phyloP scores from a whole-genome alignment of 805 yeast species.

The Myxozyma melibiosi region DNA sequence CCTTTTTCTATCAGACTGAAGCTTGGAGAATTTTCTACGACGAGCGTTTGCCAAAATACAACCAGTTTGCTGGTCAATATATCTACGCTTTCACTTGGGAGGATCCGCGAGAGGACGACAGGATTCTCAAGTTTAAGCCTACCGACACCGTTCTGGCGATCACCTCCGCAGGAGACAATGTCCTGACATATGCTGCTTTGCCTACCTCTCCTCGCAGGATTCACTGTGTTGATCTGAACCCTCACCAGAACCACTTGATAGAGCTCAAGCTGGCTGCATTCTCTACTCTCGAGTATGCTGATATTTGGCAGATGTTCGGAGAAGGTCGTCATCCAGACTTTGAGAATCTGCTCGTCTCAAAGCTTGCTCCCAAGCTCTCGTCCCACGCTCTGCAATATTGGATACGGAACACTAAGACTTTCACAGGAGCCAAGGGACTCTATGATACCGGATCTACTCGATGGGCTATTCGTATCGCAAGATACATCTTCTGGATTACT shows the following conservation, averaged over 20 bases:
- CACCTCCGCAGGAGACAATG: slow-evolving; percentile 85
- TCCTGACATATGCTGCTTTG: slow-evolving; percentile 70
- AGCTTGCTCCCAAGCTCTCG: slow-evolving; percentile 69
- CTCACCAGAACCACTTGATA: slow-evolving; percentile 76
- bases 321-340: slow-evolving; percentile 64
- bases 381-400: slow-evolving; percentile 82
- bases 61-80: slow-evolving; percentile 75
- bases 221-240: slow-evolving; percentile 85
- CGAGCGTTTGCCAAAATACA: slow-evolving; percentile 65
- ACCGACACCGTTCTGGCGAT: slow-evolving; percentile 78
- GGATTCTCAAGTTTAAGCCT: slow-evolving; percentile 60
- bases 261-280: slow-evolving; percentile 78
- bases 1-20: slow-evolving; percentile 75
- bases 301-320: slow-evolving; percentile 77
- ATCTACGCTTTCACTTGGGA: slow-evolving; percentile 92
- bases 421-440: slow-evolving; percentile 61
- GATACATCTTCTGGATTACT: slow-evolving; percentile 57
- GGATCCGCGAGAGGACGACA: slow-evolving; percentile 80
- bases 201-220: slow-evolving; percentile 73
- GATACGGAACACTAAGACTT: slow-evolving; percentile 66
- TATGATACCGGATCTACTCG: slow-evolving; percentile 83
- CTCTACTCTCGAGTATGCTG: slow-evolving; percentile 56
- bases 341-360: slow-evolving; percentile 53
- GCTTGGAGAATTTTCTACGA: slow-evolving; percentile 81
- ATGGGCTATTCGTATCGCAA: slow-evolving; percentile 78